These are phyloP conservation scores for Dendrobium huoshanense DNA, from an alignment of 106 monocot genomes.

Conservation along the genomic window DNA sequence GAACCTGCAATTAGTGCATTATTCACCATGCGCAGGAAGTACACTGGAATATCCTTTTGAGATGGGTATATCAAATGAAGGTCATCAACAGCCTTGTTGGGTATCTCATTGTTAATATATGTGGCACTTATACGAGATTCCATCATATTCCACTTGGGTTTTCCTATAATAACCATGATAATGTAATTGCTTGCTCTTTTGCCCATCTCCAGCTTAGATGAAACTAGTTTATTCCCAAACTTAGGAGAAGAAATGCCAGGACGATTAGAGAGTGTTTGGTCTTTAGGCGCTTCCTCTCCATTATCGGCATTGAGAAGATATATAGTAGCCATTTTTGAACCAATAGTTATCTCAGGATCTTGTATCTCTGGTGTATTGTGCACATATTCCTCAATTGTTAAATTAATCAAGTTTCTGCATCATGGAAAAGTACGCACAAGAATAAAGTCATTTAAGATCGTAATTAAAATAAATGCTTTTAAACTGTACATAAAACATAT, in stretches of 20 bases:
- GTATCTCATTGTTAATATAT: constrained; percentile 16
- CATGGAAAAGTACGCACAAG: constrained; percentile 8
- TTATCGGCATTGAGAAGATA: constrained; percentile 46
- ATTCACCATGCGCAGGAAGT: not conserved
- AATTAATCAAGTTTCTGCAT: constrained; percentile 46
- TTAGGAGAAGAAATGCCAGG: constrained; percentile 13
- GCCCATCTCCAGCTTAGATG: constrained; percentile 17
- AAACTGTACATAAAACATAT: constrained; percentile 18
- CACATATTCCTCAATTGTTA: constrained; percentile 65
- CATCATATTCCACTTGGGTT: constrained; percentile 52
- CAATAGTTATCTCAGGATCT: constrained; percentile 40
- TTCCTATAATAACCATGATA: constrained; percentile 42
- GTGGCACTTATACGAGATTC: constrained; percentile 41
- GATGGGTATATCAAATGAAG: not conserved
- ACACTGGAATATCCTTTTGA: constrained; percentile 14
- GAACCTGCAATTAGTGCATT: not conserved
- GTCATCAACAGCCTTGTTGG: constrained; percentile 5
- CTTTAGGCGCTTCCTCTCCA: constrained; percentile 50
- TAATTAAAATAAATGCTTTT: constrained; percentile 1
- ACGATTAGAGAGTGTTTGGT: constrained; percentile 21
- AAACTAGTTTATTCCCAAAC: constrained; percentile 38
- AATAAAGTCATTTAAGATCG: not conserved
- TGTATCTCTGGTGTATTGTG: constrained; percentile 38
- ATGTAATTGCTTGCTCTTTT: constrained; percentile 16
- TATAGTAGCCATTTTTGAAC: constrained; percentile 61